These are phyloP conservation scores for Grosmannia penicillata DNA, from an alignment of 2,329 filamentous ascomycete genomes.

Conservation along the genomic window DNA sequence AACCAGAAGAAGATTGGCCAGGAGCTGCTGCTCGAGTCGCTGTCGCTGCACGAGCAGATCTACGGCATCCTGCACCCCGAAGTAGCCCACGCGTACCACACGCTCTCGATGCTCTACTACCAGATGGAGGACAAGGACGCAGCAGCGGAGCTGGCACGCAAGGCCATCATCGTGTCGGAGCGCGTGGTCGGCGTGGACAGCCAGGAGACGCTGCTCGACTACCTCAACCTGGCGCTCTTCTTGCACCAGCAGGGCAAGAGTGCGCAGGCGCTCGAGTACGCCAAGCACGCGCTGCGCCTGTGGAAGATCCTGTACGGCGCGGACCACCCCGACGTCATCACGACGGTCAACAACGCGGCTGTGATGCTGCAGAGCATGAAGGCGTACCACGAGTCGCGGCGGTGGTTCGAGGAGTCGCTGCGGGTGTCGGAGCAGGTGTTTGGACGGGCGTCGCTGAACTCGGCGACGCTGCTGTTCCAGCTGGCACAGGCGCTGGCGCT, in stretches of 20 bases:
- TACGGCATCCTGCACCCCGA: conserved; percentile 96
- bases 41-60: conserved; percentile 95
- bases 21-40: conserved; percentile 85
- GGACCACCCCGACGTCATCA: conserved; percentile 93
- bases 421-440: conserved; percentile 80
- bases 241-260: conserved; percentile 88
- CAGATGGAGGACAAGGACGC: conserved; percentile 96
- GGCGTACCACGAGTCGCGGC: conserved; percentile 81
- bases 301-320: conserved; percentile 96
- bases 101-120: conserved; percentile 89
- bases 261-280: conserved; percentile 70
- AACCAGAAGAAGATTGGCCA: conserved; percentile 92
- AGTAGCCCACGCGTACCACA: conserved; percentile 89
- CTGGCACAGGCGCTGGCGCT: conserved; percentile 87
- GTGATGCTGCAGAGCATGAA: conserved; percentile 97
- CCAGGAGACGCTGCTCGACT: conserved; percentile 84
- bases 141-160: conserved; percentile 86
- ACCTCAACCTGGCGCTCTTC: conserved; percentile 89
- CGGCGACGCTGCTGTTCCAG: conserved; percentile 91
- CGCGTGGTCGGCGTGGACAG: conserved; percentile 88
- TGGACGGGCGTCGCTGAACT: conserved; percentile 80
- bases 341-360: conserved; percentile 94
- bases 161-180: conserved; percentile 92
- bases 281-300: conserved; percentile 81
- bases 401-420: conserved; percentile 93